phyloP scores from a whole-genome alignment of 1,284 basidiomycete genomes.

The Fomitiporia mediterranea region DNA sequence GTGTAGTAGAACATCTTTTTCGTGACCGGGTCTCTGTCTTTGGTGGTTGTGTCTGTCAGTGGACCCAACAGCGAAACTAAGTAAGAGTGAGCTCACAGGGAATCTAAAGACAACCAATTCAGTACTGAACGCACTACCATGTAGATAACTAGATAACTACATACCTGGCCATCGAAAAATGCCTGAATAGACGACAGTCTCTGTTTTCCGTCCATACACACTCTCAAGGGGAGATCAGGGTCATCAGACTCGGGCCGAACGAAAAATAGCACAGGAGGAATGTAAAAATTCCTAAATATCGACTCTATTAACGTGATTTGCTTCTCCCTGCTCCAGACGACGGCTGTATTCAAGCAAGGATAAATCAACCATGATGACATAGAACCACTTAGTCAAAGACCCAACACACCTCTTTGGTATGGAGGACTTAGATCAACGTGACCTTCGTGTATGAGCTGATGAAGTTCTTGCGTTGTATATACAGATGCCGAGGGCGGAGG shows the following conservation, averaged over 20 bases:
- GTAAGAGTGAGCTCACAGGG: conserved; percentile 39
- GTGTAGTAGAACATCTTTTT: conserved; percentile 18
- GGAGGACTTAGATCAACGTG: conserved; percentile 18
- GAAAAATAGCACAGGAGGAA: conserved; percentile 48
- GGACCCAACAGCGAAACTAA: not conserved
- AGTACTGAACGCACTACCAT: not conserved
- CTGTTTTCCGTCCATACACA: conserved; percentile 79
- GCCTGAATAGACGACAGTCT: conserved; percentile 67
- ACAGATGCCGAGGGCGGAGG: conserved; percentile 7
- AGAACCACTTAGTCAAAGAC: not conserved
- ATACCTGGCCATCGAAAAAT: conserved; percentile 65
- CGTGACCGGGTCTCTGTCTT: conserved; percentile 45
- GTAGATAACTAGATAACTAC: conserved; percentile 28
- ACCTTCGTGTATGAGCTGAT: conserved; percentile 20
- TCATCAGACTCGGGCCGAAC: conserved; percentile 6
- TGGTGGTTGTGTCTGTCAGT: conserved; percentile 15
- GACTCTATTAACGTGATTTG: conserved; percentile 51
- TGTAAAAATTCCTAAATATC: conserved; percentile 50
- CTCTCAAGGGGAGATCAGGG: conserved; percentile 29
- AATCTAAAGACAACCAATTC: conserved; percentile 33
- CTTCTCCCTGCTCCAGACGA: conserved; percentile 45
- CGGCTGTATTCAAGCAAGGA: conserved; percentile 30
- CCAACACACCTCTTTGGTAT: conserved; percentile 18
- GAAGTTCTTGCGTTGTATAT: conserved; percentile 16
- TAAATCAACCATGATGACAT: not conserved